phyloP scores from a whole-genome alignment of 1,284 basidiomycete species.

The Cryptococcus depauperatus region DNA sequence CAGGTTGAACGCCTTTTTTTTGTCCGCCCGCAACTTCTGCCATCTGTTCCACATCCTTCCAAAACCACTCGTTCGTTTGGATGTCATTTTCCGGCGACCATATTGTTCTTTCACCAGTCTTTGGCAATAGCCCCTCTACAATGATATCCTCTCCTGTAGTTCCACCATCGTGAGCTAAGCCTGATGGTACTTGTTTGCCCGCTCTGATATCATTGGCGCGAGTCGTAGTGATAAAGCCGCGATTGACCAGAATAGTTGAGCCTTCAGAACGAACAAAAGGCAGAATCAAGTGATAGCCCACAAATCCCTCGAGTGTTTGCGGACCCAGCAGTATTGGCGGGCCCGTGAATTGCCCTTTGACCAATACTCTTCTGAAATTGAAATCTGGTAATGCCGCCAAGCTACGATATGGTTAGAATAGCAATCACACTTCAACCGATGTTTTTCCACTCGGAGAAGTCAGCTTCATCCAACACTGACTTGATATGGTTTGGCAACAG shows the following conservation, averaged over 20 bases:
- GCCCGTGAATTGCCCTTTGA: constrained; percentile 71
- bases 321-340: constrained; percentile 76
- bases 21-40: constrained; percentile 67
- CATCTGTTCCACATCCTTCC: constrained; percentile 78
- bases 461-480: constrained; percentile 55
- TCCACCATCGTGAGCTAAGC: constrained; percentile 18
- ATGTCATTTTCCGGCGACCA: constrained; percentile 88
- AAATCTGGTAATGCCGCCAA: constrained; percentile 68
- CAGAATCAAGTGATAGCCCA: constrained; percentile 75
- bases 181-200: constrained; percentile 48
- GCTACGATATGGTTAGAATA: constrained; percentile 20
- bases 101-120: constrained; percentile 46
- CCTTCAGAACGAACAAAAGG: constrained; percentile 58
- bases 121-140: constrained; percentile 56
- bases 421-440: not conserved
- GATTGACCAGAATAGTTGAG: constrained; percentile 66
- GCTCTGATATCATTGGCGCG: constrained; percentile 36
- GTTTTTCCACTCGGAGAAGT: not conserved
- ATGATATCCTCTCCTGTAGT: constrained; percentile 29
- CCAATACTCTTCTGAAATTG: constrained; percentile 68
- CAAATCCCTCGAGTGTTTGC: constrained; percentile 71
- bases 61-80: constrained; percentile 78
- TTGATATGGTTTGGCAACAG: constrained; percentile 76
- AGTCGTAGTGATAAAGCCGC: constrained; percentile 68
- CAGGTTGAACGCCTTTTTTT: constrained; percentile 63